Conservation (phyloP, 2,329 filamentous ascomycete species). For the Monascus ruber region DNA sequence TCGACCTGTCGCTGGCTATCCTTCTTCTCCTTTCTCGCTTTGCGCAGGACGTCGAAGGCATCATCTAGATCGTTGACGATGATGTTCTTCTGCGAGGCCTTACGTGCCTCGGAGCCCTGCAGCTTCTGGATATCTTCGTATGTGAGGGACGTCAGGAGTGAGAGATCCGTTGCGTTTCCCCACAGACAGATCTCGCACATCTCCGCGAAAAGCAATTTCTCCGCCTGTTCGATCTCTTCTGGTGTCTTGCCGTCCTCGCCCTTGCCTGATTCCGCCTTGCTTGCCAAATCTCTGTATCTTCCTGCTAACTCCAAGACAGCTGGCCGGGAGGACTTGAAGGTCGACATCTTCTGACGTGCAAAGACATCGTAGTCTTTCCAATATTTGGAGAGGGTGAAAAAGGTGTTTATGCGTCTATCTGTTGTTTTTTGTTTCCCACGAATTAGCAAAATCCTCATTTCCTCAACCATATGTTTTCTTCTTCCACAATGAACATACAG, state of each 20-base stretch:
- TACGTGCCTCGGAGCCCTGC: slow-evolving; percentile 77
- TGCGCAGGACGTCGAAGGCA: slow-evolving; percentile 58
- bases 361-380: slow-evolving; percentile 93
- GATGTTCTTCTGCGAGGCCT: slow-evolving; percentile 82
- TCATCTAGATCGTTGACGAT: slow-evolving; percentile 70
- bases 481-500: slow-evolving; percentile 31
- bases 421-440: slow-evolving; percentile 1
- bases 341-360: slow-evolving; percentile 75
- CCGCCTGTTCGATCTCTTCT: slow-evolving; percentile 51
- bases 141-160: slow-evolving; percentile 74
- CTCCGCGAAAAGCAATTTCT: slow-evolving; percentile 71
- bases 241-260: slow-evolving; percentile 22
- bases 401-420: slow-evolving; percentile 63
- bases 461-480: too few relatives aligned
- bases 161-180: slow-evolving; percentile 94
- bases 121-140: slow-evolving; percentile 97
- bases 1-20: slow-evolving; percentile 65
- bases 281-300: slow-evolving; percentile 64
- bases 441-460: too few relatives aligned
- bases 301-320: slow-evolving; percentile 72
- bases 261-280: slow-evolving; percentile 50
- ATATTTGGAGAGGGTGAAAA: slow-evolving; percentile 63
- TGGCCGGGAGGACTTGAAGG: slow-evolving; percentile 81
- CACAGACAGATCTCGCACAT: slow-evolving; percentile 96
- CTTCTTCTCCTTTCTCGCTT: slow-evolving; percentile 52